These are phyloP conservation scores for Picea sitchensis DNA, from an alignment of 75 land plant genomes.

Conservation along the genomic window DNA sequence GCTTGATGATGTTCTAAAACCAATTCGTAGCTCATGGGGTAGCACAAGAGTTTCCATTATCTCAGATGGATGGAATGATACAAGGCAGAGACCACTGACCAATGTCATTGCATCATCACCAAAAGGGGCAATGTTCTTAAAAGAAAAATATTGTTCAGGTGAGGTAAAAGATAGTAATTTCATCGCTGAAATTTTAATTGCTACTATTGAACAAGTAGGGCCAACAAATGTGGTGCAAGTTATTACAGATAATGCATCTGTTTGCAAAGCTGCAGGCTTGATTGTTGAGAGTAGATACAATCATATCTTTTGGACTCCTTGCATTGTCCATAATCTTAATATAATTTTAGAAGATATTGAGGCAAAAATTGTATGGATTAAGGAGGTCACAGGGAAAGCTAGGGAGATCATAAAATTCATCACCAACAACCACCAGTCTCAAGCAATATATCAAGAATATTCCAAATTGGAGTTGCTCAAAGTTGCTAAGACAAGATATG, in stretches of 20 bases:
- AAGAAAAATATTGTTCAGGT: not conserved
- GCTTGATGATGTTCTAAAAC: not conserved
- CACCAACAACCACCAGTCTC: not conserved
- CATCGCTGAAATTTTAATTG: conserved; percentile 5
- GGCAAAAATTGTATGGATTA: not conserved
- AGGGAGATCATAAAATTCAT: too few species aligned
- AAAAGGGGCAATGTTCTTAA: too few species aligned
- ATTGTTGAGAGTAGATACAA: not conserved
- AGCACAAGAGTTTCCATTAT: not conserved
- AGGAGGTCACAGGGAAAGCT: too few species aligned
- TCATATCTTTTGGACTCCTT: not conserved
- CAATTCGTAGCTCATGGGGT: too few species aligned
- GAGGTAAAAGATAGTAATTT: conserved; percentile 4
- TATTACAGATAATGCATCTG: conserved; percentile 18
- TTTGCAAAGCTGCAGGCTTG: conserved; percentile 5
- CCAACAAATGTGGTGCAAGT: conserved; percentile 19
- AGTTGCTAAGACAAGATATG: not conserved
- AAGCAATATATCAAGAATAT: not conserved
- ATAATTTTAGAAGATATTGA: not conserved
- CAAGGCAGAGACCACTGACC: conserved; percentile 6
- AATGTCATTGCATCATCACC: not conserved
- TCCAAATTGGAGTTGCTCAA: not conserved
- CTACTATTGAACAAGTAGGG: conserved; percentile 17
- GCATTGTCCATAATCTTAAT: not conserved
- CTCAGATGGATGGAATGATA: conserved; percentile 14